Evolutionary conservation across 1,284 basidiomycete genomes (phyloP).

Genomic region (Leucoagaricus sp.): DNA sequence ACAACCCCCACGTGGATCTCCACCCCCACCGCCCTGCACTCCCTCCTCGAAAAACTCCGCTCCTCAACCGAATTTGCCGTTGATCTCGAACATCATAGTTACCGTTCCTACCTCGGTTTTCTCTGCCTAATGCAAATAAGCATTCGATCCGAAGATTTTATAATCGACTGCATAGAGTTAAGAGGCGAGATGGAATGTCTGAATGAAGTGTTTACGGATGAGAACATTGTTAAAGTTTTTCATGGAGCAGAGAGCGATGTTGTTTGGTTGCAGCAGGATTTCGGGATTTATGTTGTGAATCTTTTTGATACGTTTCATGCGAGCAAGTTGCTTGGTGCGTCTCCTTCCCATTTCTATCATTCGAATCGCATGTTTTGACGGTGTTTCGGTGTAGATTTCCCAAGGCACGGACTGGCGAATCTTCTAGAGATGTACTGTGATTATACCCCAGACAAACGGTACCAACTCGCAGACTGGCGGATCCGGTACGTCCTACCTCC

Average conservation of each 20-base stretch:
- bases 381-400: constrained; percentile 60
- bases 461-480: constrained; percentile 97
- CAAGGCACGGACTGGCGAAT: constrained; percentile 80
- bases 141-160: constrained; percentile 83
- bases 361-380: constrained; percentile 8
- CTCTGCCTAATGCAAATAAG: constrained; percentile 95
- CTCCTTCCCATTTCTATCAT: constrained; percentile 10
- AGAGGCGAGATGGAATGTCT: constrained; percentile 73
- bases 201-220: constrained; percentile 83
- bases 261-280: constrained; percentile 95
- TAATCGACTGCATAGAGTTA: constrained; percentile 82
- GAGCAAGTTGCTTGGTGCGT: constrained; percentile 76
- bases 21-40: constrained; percentile 54
- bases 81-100: constrained; percentile 93
- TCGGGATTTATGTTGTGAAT: constrained; percentile 92
- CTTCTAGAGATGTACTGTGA: constrained; percentile 90
- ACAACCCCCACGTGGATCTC: constrained; percentile 80
- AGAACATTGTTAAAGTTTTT: constrained; percentile 86
- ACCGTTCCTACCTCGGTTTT: constrained; percentile 84
- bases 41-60: constrained; percentile 70
- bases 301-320: constrained; percentile 98
- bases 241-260: constrained; percentile 97
- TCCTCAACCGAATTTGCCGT: constrained; percentile 83
- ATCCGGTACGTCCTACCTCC: constrained; percentile 71
- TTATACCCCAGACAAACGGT: constrained; percentile 93